A percentile compares a stretch with the other conserved stretches of the same genome.
Evolutionary conservation across 2,329 filamentous ascomycete species (phyloP).

Genomic region (Ceratocystis lukuohia): DNA sequence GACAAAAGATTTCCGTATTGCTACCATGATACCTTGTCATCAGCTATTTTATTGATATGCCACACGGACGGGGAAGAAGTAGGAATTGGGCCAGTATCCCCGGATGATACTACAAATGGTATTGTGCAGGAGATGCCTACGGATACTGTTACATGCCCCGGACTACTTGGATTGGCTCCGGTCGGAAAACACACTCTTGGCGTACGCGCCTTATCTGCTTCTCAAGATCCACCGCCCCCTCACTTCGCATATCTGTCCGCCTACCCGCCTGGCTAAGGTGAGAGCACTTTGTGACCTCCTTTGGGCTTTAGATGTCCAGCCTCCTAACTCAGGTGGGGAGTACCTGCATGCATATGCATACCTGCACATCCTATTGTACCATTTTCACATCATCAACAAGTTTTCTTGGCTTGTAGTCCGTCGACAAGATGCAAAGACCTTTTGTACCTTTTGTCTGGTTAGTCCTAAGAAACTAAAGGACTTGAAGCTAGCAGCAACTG

Average conservation of each 20-base stretch:
- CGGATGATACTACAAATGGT: not conserved
- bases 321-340: not conserved
- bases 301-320: not conserved
- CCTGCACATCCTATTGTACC: not conserved
- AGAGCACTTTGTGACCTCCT: not conserved
- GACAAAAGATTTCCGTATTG: not conserved
- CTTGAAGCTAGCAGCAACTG: not conserved
- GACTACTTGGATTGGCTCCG: not conserved
- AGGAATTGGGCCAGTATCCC: not conserved
- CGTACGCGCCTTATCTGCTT: not conserved
- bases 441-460: not conserved
- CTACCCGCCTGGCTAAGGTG: not conserved
- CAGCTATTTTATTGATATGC: not conserved
- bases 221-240: not conserved
- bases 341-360: conserved; percentile 10
- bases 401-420: too few species aligned
- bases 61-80: not conserved
- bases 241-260: not conserved
- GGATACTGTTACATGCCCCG: not conserved
- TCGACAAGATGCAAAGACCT: not conserved
- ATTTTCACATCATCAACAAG: not conserved
- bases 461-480: not conserved
- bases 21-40: not conserved
- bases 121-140: not conserved
- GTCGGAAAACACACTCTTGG: not conserved